Conservation (phyloP, 352 stramenopile species). For the Chrysophaeum taylorii region DNA sequence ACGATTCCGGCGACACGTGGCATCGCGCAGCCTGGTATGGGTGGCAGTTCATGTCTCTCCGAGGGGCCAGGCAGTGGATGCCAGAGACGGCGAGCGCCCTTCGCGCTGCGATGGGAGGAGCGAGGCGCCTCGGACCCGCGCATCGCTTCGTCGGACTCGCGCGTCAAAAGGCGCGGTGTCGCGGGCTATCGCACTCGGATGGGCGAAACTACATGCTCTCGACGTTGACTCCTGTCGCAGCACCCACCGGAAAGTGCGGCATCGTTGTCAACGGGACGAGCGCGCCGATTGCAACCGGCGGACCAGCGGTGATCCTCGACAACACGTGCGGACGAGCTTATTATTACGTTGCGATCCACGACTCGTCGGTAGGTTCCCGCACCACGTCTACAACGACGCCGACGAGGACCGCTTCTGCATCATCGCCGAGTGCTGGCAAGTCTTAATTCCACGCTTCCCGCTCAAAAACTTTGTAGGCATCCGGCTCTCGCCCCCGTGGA, state of each 20-base stretch:
- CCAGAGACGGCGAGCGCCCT: background rate
- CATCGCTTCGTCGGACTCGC: slow-evolving; percentile 7
- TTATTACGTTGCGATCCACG: background rate
- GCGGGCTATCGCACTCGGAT: background rate
- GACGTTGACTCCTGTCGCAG: background rate
- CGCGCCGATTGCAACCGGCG: background rate
- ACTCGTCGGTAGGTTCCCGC: background rate
- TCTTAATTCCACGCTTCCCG: no score
- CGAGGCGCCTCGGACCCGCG: background rate
- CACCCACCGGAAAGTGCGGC: background rate
- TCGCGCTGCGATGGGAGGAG: background rate
- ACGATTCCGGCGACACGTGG: background rate
- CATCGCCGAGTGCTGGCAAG: slow-evolving; percentile 1
- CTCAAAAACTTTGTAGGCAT: no score
- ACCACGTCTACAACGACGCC: slow-evolving; percentile 5
- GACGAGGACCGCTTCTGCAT: background rate
- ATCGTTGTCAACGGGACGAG: background rate
- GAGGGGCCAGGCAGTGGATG: background rate
- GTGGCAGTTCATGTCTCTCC: slow-evolving; percentile 5
- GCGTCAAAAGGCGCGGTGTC: background rate
- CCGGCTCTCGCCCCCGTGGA: background rate
- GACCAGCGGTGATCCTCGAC: background rate
- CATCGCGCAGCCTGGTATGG: background rate
- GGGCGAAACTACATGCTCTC: slow-evolving; percentile 8
- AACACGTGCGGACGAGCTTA: background rate